A percentile compares a stretch with the other conserved stretches of the same genome.
Evolutionary conservation across 441 rosid species (phyloP).

Genomic region (Biscutella laevigata): DNA sequence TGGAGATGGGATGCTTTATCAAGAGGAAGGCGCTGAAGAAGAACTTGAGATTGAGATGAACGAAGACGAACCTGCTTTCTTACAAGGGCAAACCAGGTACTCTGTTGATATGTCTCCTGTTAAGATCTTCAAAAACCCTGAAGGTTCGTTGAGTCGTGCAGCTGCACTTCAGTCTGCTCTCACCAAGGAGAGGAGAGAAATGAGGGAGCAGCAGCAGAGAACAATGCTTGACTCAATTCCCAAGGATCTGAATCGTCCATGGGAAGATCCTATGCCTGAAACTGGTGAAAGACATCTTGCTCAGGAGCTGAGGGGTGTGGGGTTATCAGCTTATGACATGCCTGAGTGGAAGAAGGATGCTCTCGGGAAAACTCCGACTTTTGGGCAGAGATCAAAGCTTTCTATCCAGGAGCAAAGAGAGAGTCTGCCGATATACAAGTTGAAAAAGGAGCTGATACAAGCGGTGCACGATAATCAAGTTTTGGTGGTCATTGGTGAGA

Average conservation of each 20-base stretch:
- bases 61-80: conserved; percentile 80
- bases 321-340: conserved; percentile 75
- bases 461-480: conserved; percentile 87
- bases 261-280: conserved; percentile 93
- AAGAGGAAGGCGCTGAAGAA: conserved; percentile 89
- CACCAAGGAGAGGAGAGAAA: conserved; percentile 75
- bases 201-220: conserved; percentile 74
- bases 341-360: conserved; percentile 95
- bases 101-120: conserved; percentile 85
- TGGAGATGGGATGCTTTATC: conserved; percentile 68
- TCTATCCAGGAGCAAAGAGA: conserved; percentile 81
- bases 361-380: conserved; percentile 63
- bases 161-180: conserved; percentile 91
- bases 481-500: conserved; percentile 79
- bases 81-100: conserved; percentile 77
- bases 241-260: conserved; percentile 82
- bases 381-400: conserved; percentile 74
- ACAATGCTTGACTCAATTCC: conserved; percentile 82
- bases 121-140: conserved; percentile 82
- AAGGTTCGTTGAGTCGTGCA: conserved; percentile 84
- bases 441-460: conserved; percentile 73
- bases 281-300: conserved; percentile 92
- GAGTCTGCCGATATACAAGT: conserved; percentile 75
- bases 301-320: conserved; percentile 80
- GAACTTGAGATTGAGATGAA: conserved; percentile 88